Evolutionary conservation across 352 stramenopile species (phyloP), one percentile per base, ranked within the genome.

Genomic region (Phytopythium ostracodes): DNA sequence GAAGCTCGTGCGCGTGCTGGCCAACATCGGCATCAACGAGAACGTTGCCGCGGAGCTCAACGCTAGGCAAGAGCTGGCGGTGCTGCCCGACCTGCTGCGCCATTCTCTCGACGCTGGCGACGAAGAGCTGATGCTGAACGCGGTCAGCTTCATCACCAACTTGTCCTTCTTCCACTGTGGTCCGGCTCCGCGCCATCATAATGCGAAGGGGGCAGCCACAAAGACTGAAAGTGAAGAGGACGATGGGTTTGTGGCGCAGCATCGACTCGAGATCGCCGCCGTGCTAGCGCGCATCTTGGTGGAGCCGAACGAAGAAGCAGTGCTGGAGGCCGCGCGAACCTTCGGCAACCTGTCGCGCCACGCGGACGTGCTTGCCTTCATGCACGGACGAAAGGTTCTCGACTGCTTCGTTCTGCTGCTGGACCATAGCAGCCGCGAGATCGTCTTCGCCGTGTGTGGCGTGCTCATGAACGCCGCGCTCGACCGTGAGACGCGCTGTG

Each of bases 71-170:
- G 60, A 66, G 0, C 56, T 95, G 20, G 62, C 64, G 10, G 46
- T 69, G 0, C 46, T 92, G 14, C 52, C 91, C 4, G 70, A 77
- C 7, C 63, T 88, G 12, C 63, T 94, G 31, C 67, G 81, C 42
- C 49, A 66, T 17, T 59, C 75, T 17, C 68, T 79, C 35, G 47
- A 49, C 6, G 49, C 35, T 14, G 62, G 56, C 15, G 69, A 92
- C 47, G 87, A 97, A 72, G 88, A 96, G 55, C 80, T 97, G 31
- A 85, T 91, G 75, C 76, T 97, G 50, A 96, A 97, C 52, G 74
- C 91, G 5, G 85, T 96, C 11, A 94, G 84, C 63, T 91, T 82
- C 33, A 70, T 96, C 66, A 96, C 89, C 11, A 96, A 97, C 53
- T 63, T 96, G n/a, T 95, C 83, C 3, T 97, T 91, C 68, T 96